Evolutionary conservation across 768 basidiomycete species (phyloP).

Genomic region (Boletus eberwhitei): DNA sequence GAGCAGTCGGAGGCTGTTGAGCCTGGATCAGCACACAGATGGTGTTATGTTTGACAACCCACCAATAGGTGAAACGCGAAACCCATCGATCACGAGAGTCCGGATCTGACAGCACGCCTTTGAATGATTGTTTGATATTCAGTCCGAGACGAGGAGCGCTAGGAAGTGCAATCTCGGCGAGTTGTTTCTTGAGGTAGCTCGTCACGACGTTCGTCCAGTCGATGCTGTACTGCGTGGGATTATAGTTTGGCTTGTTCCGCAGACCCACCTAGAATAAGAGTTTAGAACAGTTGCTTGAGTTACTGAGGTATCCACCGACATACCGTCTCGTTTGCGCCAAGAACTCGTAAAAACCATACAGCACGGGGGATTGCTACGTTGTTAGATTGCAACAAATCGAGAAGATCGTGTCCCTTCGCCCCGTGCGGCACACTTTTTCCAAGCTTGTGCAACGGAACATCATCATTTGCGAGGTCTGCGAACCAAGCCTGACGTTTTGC

Average conservation of each 20-base stretch:
- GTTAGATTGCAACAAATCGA: slow-evolving; percentile 74
- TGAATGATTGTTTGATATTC: slow-evolving; percentile 83
- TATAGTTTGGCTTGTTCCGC: slow-evolving; percentile 75
- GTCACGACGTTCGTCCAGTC: slow-evolving; percentile 85
- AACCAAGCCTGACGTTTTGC: slow-evolving; percentile 81
- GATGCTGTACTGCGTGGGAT: slow-evolving; percentile 77
- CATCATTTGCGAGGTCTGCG: slow-evolving; percentile 74
- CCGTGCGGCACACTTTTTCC: slow-evolving; percentile 86
- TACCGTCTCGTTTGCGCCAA: slow-evolving; percentile 86
- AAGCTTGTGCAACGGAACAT: slow-evolving; percentile 75
- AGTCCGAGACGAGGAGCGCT: slow-evolving; percentile 72
- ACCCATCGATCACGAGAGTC: slow-evolving; percentile 75
- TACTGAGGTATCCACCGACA: not conserved
- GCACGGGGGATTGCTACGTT: slow-evolving; percentile 78
- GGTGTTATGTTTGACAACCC: slow-evolving; percentile 6
- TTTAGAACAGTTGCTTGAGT: slow-evolving; percentile 3
- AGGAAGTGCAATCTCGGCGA: slow-evolving; percentile 74
- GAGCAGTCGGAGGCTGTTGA: slow-evolving; percentile 59
- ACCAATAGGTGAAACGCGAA: slow-evolving; percentile 79
- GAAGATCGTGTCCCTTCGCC: slow-evolving; percentile 77
- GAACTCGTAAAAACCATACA: slow-evolving; percentile 83
- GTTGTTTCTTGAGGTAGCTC: slow-evolving; percentile 77
- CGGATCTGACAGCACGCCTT: slow-evolving; percentile 69
- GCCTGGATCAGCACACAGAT: not conserved
- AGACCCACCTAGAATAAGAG: slow-evolving; percentile 53